A percentile compares a stretch with the other conserved stretches of the same genome.
These are phyloP conservation scores for Tanacetum coccineum DNA, from an alignment of 129 eudicot species.

Conservation along the genomic window DNA sequence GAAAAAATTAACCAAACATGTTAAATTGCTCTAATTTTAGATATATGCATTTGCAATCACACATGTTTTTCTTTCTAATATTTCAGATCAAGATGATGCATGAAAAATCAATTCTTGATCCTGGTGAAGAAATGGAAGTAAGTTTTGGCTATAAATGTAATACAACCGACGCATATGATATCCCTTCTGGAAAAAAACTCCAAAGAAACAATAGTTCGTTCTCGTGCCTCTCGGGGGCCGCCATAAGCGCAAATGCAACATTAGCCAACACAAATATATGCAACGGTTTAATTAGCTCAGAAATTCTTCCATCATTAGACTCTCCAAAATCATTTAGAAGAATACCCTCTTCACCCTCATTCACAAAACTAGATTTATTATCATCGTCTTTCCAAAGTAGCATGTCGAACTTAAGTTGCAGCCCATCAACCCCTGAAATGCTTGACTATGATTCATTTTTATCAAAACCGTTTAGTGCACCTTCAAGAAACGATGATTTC, in stretches of 20 bases:
- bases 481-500: constrained; percentile 72
- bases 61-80: constrained; percentile 11
- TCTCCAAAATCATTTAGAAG: constrained; percentile 86
- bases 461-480: constrained; percentile 57
- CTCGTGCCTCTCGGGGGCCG: constrained; percentile 92
- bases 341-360: constrained; percentile 84
- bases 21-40: too few species aligned
- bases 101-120: constrained; percentile 42
- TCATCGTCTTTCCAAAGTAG: constrained; percentile 83
- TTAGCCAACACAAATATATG: constrained; percentile 91
- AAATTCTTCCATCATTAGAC: constrained; percentile 82
- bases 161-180: constrained; percentile 47
- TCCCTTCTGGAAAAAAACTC: constrained; percentile 44
- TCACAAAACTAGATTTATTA: constrained; percentile 67
- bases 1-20: too few species aligned
- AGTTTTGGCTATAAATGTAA: constrained; percentile 86
- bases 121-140: constrained; percentile 72
- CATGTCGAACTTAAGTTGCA: constrained; percentile 75
- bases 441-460: constrained; percentile 62
- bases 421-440: constrained; percentile 66
- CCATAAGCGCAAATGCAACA: constrained; percentile 91
- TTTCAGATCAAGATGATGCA: constrained; percentile 47
- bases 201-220: constrained; percentile 65
- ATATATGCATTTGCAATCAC: background rate
- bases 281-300: constrained; percentile 83